Base-by-base conservation (phyloP, 306 rosid species). In the Trichosanthes cucumerina region DNA sequence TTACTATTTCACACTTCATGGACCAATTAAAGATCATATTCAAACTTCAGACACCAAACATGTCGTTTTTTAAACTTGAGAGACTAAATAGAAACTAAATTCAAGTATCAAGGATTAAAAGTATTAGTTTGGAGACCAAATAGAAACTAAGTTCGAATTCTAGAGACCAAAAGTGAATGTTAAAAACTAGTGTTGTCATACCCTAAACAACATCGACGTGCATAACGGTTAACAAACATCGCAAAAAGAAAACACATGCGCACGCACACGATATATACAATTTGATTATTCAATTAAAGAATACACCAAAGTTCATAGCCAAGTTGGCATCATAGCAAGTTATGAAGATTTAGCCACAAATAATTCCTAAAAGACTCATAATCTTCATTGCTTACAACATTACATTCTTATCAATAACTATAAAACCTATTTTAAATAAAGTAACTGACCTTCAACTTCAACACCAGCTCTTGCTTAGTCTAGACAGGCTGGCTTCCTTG, bases 401-500 rank as follows among this genome's bases (percentile, higher is more conserved):
- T 10, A 21, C 52, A 39, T 68, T 14, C 62, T 47, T 47, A 49
- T 28, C 60, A 49, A 31, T 8, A 49, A 73, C 78, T 73, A 47
- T 14, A 73, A 47, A 68, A 9, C 28, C 14, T 3, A 68, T 66
- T 66, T 66, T 0, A 1, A 19, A 9, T 1, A 66, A 66, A 31
- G 41, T 3, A 70, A 6, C 59, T 72, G 24, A 72, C 77, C 43
- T 72, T 72, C 77, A 72, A 14, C 77, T 72, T 72, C 77, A 72
- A 14, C 77, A 72, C 77, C 77, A 72, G 77, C 77, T 24, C 77
- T 43, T 72, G 77, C 77, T 72, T 72, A 18, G 43, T 72, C 59
- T 72, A 47, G 43, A 72, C 77, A 72, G 77, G 77, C 77, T 72
- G 77, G 59, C 53, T 47, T 72, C 62, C 62, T 74, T 47, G 14